A percentile compares a stretch with the other conserved stretches of the same genome.
Conservation (phyloP, 192 early-diverging fungal species). For the Diversispora epigaea region DNA sequence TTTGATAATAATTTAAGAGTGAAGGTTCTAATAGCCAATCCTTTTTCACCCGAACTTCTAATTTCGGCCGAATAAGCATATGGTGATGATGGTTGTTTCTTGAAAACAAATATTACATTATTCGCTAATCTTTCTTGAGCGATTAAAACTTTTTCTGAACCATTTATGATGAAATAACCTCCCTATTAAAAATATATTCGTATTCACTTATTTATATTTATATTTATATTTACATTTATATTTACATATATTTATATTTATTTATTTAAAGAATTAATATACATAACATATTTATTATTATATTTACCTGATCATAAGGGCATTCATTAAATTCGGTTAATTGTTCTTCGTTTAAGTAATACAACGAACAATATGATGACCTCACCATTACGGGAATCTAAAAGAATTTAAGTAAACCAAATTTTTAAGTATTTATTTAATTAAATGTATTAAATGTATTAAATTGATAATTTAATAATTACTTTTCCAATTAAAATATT, state of each 20-base stretch:
- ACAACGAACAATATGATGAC: constrained; percentile 84
- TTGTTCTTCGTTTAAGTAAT: constrained; percentile 66
- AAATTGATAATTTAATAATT: not conserved
- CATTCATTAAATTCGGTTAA: constrained; percentile 87
- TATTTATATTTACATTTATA: not conserved
- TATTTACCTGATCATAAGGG: constrained; percentile 55
- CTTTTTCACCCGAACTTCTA: constrained; percentile 79
- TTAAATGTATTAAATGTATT: not conserved
- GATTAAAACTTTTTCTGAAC: constrained; percentile 98
- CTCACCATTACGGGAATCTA: constrained; percentile 93
- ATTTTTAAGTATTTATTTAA: not conserved
- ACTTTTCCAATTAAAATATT: constrained; percentile 73
- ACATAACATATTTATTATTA: not conserved
- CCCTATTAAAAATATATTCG: constrained; percentile 61
- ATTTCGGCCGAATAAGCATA: constrained; percentile 87
- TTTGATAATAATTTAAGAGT: constrained; percentile 23
- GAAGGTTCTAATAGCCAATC: constrained; percentile 79
- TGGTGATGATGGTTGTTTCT: constrained; percentile 73
- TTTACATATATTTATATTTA: not conserved
- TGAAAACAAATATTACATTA: constrained; percentile 96
- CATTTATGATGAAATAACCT: constrained; percentile 99
- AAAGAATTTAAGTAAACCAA: not conserved
- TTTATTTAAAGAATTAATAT: no score
- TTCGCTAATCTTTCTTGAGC: constrained; percentile 98
- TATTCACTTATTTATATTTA: not conserved